Conservation (phyloP, 371 early-diverging fungal genomes). For the Apophysomyces variabilis region DNA sequence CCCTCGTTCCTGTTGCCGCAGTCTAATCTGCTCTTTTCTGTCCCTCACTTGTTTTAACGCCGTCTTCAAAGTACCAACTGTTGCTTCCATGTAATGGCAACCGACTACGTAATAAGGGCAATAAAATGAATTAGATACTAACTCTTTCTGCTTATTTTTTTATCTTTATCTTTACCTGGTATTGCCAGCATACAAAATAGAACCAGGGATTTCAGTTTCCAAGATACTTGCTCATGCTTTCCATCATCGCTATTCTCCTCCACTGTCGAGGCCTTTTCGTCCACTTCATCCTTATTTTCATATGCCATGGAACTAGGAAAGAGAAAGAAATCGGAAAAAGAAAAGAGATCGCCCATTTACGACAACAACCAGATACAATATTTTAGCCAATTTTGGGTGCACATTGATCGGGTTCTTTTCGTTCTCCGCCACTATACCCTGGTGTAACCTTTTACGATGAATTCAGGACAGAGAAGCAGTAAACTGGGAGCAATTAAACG, state of each 20-base stretch:
- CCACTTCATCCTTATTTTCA: background rate
- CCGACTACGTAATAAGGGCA: constrained; percentile 27
- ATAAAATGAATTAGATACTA: background rate
- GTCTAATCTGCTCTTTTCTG: background rate
- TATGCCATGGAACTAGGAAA: background rate
- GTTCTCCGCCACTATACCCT: too few relatives aligned
- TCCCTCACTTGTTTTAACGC: constrained; percentile 40
- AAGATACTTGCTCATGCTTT: background rate
- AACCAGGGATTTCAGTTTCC: constrained; percentile 22
- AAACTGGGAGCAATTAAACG: too few relatives aligned
- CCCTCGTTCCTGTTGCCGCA: too few relatives aligned
- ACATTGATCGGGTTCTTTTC: too few relatives aligned
- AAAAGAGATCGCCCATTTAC: background rate
- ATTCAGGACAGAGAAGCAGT: too few relatives aligned
- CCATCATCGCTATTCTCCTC: background rate
- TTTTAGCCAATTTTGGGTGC: too few relatives aligned
- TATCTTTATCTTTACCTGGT: constrained; percentile 11
- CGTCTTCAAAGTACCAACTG: constrained; percentile 47
- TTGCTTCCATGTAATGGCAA: constrained; percentile 48
- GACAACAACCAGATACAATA: background rate
- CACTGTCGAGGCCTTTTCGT: background rate
- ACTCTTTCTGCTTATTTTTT: background rate
- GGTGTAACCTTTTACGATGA: too few relatives aligned
- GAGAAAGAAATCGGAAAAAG: background rate
- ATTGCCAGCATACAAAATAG: constrained; percentile 29